Percentiles rank a stretch among this genome's conserved stretches.
phyloP scores from a whole-genome alignment of 768 basidiomycete genomes.

The Pleurotus tuoliensis region DNA sequence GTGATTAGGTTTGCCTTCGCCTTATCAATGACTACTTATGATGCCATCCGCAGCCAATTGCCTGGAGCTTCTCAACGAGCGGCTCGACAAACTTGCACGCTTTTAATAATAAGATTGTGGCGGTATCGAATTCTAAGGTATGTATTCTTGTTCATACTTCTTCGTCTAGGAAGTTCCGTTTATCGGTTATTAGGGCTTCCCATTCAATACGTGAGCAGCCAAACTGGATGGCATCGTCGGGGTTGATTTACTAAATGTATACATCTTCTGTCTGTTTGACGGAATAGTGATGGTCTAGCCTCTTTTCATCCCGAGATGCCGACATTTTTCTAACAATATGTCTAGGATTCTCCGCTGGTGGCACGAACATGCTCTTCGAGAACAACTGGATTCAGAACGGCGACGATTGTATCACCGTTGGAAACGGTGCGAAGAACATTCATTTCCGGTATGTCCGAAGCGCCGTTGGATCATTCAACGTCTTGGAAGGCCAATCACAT shows the following conservation, averaged over 20 bases:
- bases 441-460: slow-evolving; percentile 34
- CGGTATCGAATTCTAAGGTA: slow-evolving; percentile 42
- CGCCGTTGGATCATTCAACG: too few relatives aligned
- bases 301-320: too few relatives aligned
- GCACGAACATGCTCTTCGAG: slow-evolving; percentile 55
- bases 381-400: slow-evolving; percentile 55
- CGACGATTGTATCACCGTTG: slow-evolving; percentile 60
- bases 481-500: not conserved
- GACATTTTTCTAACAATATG: not conserved
- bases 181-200: slow-evolving; percentile 38
- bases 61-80: slow-evolving; percentile 55
- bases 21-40: too few relatives aligned
- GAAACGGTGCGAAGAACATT: slow-evolving; percentile 52
- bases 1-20: too few relatives aligned
- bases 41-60: slow-evolving; percentile 40
- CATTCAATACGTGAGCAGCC: slow-evolving; percentile 53
- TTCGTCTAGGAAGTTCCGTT: not conserved
- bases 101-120: slow-evolving; percentile 53
- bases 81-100: slow-evolving; percentile 45
- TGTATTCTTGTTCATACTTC: too few relatives aligned
- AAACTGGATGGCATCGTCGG: too few relatives aligned
- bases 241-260: too few relatives aligned
- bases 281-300: slow-evolving; percentile 31
- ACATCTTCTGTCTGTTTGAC: not conserved
- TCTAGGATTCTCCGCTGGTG: slow-evolving; percentile 50